Percentiles rank a stretch among this genome's conserved stretches.
These are phyloP conservation scores for Acaromyces ingoldii DNA, from an alignment of 1,284 basidiomycete genomes.

Conservation along the genomic window DNA sequence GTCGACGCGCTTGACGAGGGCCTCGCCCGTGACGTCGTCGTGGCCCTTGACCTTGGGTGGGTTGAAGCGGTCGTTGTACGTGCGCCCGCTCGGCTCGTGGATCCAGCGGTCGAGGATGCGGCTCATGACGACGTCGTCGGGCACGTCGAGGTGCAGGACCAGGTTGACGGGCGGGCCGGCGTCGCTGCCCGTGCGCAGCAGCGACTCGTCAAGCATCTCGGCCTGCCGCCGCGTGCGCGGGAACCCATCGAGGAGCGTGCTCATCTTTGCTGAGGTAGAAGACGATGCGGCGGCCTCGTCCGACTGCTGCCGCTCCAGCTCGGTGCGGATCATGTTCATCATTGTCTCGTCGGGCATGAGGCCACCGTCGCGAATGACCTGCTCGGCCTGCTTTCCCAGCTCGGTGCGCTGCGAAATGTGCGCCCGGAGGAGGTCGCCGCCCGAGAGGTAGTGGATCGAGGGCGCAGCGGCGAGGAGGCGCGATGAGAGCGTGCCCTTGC, in stretches of 20 bases:
- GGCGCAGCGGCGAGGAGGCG: constrained; percentile 27
- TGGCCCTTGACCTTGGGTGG: constrained; percentile 70
- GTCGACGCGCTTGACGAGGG: background rate
- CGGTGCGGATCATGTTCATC: constrained; percentile 40
- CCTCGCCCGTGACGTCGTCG: background rate
- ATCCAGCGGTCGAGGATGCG: constrained; percentile 85
- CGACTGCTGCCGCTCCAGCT: constrained; percentile 17
- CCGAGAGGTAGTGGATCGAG: constrained; percentile 20
- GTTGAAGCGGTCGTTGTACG: constrained; percentile 67
- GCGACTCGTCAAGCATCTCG: constrained; percentile 65
- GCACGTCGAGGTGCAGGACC: constrained; percentile 84
- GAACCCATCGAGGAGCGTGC: constrained; percentile 96
- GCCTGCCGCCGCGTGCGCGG: constrained; percentile 89
- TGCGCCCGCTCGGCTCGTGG: constrained; percentile 82
- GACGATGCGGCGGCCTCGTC: too few species aligned
- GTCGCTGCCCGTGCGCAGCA: constrained; percentile 9
- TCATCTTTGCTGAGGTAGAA: too few species aligned
- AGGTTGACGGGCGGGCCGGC: constrained; percentile 72
- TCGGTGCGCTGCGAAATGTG: constrained; percentile 33
- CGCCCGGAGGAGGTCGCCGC: constrained; percentile 44
- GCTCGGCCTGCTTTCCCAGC: constrained; percentile 29
- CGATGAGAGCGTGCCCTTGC: constrained; percentile 46
- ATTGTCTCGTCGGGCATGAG: constrained; percentile 49
- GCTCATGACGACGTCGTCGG: constrained; percentile 79
- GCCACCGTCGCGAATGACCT: constrained; percentile 36